These are phyloP conservation scores for Isabelozyma pseudorhagii DNA, from an alignment of 805 yeast species.

Conservation along the genomic window DNA sequence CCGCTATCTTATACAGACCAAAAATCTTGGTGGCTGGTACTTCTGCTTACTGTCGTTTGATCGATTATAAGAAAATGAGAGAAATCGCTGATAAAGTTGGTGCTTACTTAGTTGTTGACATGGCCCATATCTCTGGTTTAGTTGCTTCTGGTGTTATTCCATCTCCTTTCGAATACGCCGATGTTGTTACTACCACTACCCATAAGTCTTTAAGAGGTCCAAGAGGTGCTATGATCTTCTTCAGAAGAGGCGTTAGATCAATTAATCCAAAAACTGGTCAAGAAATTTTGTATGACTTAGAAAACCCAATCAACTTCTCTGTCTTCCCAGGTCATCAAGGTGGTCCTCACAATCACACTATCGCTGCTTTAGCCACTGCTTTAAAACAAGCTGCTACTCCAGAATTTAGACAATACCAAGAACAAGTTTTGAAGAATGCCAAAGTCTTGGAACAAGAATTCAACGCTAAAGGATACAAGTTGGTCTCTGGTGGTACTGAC, in stretches of 20 bases:
- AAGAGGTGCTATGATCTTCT: constrained; percentile 97
- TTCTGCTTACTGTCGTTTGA: constrained; percentile 88
- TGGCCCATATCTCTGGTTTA: constrained; percentile 97
- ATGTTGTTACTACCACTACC: constrained; percentile 95
- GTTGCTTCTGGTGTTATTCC: constrained; percentile 93
- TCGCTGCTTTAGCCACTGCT: constrained; percentile 93
- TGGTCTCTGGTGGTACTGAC: constrained; percentile 93
- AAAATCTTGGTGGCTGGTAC: constrained; percentile 96
- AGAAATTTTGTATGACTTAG: constrained; percentile 82
- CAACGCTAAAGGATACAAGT: constrained; percentile 58
- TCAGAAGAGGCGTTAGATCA: constrained; percentile 88
- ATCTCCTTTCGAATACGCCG: constrained; percentile 91
- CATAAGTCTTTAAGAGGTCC: constrained; percentile 98
- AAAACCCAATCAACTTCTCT: constrained; percentile 88
- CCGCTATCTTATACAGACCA: constrained; percentile 87
- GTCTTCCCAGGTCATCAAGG: constrained; percentile 99
- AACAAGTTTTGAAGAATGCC: constrained; percentile 79
- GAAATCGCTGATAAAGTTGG: constrained; percentile 90
- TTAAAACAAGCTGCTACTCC: constrained; percentile 88
- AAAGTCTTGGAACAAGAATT: constrained; percentile 70
- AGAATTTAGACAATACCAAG: constrained; percentile 84
- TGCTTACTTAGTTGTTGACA: constrained; percentile 88
- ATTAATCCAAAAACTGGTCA: constrained; percentile 78
- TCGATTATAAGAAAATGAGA: constrained; percentile 88
- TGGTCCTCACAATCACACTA: constrained; percentile 99